These are phyloP conservation scores for Tolypocladium sp. DNA, from an alignment of 2,329 filamentous ascomycete species.

Conservation along the genomic window DNA sequence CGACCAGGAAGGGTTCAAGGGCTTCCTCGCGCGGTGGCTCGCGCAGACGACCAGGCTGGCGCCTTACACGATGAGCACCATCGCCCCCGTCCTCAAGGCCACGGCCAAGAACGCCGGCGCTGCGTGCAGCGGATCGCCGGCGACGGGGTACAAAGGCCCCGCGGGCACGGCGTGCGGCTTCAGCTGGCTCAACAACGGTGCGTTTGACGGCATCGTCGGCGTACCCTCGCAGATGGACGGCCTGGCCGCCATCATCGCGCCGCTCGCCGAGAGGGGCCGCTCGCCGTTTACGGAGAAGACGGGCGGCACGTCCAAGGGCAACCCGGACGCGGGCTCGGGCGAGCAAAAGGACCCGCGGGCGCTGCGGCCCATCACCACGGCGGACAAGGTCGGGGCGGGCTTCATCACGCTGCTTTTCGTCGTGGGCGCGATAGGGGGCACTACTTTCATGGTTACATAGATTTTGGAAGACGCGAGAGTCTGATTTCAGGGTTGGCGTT, in stretches of 20 bases:
- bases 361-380: slow-evolving; percentile 30
- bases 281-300: slow-evolving; percentile 41
- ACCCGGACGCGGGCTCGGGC: slow-evolving; percentile 24
- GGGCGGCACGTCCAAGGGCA: slow-evolving; percentile 50
- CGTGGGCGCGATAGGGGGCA: slow-evolving; percentile 39
- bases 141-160: slow-evolving; percentile 37
- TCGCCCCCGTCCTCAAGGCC: slow-evolving; percentile 41
- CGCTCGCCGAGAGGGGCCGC: slow-evolving; percentile 34
- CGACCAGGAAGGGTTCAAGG: slow-evolving; percentile 70
- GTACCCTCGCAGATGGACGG: slow-evolving; percentile 65
- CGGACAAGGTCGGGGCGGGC: slow-evolving; percentile 46
- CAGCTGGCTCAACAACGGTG: slow-evolving; percentile 43
- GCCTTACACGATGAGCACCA: slow-evolving; percentile 37
- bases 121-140: slow-evolving; percentile 39
- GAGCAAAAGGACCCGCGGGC: slow-evolving; percentile 16
- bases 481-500: neutral
- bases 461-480: neutral
- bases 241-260: slow-evolving; percentile 53
- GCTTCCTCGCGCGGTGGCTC: slow-evolving; percentile 62
- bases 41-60: slow-evolving; percentile 45
- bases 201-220: slow-evolving; percentile 51
- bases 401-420: slow-evolving; percentile 43
- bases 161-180: slow-evolving; percentile 58
- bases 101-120: slow-evolving; percentile 42
- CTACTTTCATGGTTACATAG: slow-evolving; percentile 36